Percentiles rank a stretch among this genome's conserved stretches.
phyloP scores from a whole-genome alignment of 768 basidiomycete genomes.

The Phaeotremella skinneri region DNA sequence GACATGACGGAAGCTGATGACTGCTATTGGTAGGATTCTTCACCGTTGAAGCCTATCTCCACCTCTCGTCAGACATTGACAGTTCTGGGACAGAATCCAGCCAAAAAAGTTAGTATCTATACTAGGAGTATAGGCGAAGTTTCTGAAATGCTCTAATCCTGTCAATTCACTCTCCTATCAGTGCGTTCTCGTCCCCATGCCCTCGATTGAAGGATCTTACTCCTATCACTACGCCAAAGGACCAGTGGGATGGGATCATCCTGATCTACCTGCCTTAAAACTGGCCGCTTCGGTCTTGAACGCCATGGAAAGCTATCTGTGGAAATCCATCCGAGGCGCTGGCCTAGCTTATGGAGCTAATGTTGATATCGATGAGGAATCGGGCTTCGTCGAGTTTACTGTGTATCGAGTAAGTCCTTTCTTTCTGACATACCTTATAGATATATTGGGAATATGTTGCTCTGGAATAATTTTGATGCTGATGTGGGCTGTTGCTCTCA shows the following conservation, averaged over 20 bases:
- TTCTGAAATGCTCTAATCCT: slow-evolving; percentile 4
- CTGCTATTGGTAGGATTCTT: slow-evolving; percentile 19
- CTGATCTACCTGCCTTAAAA: slow-evolving; percentile 77
- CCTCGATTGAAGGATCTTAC: slow-evolving; percentile 92
- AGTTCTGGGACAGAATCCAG: slow-evolving; percentile 68
- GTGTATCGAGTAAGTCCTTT: slow-evolving; percentile 61
- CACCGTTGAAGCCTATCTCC: slow-evolving; percentile 65
- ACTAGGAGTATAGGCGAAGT: slow-evolving; percentile 5
- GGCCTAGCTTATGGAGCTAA: slow-evolving; percentile 93
- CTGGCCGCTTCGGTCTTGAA: slow-evolving; percentile 85
- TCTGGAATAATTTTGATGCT: background rate
- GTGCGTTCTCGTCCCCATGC: slow-evolving; percentile 82
- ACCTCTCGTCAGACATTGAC: slow-evolving; percentile 69
- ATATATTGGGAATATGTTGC: background rate
- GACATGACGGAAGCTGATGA: background rate
- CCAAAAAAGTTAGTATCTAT: slow-evolving; percentile 55
- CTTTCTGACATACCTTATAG: background rate
- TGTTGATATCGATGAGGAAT: slow-evolving; percentile 69
- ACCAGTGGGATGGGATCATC: slow-evolving; percentile 73
- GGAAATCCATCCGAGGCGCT: slow-evolving; percentile 88
- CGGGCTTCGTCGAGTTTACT: slow-evolving; percentile 70
- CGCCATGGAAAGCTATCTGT: slow-evolving; percentile 89
- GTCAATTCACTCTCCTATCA: slow-evolving; percentile 42
- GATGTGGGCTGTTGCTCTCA: slow-evolving; percentile 3
- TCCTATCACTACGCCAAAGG: slow-evolving; percentile 73